Evolutionary conservation across 2,329 filamentous ascomycete species (phyloP).

Genomic region (Endothia cerciana): DNA sequence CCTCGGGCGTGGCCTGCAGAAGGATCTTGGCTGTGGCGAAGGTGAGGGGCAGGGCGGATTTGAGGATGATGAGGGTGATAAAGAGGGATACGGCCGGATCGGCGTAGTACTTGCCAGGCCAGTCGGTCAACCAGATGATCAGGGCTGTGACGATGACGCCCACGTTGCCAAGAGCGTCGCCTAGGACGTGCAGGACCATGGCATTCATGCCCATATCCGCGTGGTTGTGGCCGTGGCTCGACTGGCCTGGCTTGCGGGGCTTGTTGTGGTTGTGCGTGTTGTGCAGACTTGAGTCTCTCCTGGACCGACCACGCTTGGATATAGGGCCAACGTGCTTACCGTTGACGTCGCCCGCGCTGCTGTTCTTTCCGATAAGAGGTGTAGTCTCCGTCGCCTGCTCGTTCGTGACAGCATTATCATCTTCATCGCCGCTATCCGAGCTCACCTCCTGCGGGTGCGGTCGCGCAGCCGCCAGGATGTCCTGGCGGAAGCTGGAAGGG

Average conservation of each 20-base stretch:
- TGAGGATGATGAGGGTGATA: slow-evolving; percentile 81
- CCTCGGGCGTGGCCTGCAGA: slow-evolving; percentile 89
- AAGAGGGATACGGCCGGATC: slow-evolving; percentile 92
- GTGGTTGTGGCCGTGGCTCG: slow-evolving; percentile 76
- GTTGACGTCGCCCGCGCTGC: slow-evolving; percentile 35
- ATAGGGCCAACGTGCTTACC: slow-evolving; percentile 36
- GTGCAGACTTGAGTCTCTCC: slow-evolving; percentile 62
- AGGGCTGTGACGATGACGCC: slow-evolving; percentile 83
- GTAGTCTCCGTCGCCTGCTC: slow-evolving; percentile 43
- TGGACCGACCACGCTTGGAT: slow-evolving; percentile 36
- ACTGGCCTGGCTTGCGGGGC: slow-evolving; percentile 64
- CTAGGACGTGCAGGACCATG: slow-evolving; percentile 76
- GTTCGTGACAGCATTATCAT: slow-evolving; percentile 31
- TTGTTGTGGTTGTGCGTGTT: slow-evolving; percentile 80
- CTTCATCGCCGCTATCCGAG: slow-evolving; percentile 26
- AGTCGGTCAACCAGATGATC: slow-evolving; percentile 89
- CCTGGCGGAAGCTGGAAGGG: slow-evolving; percentile 86
- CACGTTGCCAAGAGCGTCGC: slow-evolving; percentile 84
- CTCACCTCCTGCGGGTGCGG: slow-evolving; percentile 52
- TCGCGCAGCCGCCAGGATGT: slow-evolving; percentile 84
- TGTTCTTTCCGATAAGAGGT: slow-evolving; percentile 40
- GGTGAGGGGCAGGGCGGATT: slow-evolving; percentile 77
- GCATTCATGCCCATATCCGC: slow-evolving; percentile 95
- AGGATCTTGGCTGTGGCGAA: slow-evolving; percentile 84
- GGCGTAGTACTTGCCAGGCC: slow-evolving; percentile 80